Conservation (phyloP, 2,329 filamentous ascomycete species). For the Epichloe gansuensis region DNA sequence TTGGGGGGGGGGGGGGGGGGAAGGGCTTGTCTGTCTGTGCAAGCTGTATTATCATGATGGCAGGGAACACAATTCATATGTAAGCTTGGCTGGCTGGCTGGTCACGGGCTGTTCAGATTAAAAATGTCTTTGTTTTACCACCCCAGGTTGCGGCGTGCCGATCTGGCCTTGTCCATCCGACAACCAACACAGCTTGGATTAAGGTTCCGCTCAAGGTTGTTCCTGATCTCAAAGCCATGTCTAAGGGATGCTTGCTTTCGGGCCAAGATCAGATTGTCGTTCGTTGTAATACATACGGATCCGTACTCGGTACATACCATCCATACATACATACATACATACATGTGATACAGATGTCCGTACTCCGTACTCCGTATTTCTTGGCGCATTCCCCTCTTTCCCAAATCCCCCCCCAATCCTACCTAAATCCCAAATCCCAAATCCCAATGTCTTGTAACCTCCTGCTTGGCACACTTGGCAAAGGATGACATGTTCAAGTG, state of each 20-base stretch:
- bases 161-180: slow-evolving; percentile 5
- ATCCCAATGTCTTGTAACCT: neutral
- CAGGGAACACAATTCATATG: neutral
- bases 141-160: neutral
- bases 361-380: neutral
- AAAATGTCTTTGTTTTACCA: neutral
- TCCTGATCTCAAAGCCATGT: slow-evolving; percentile 8
- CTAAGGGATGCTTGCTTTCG: slow-evolving; percentile 2
- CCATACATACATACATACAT: no score
- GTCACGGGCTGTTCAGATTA: no score
- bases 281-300: neutral
- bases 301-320: no score
- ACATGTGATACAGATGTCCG: no score
- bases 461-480: neutral
- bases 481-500: neutral
- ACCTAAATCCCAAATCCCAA: neutral
- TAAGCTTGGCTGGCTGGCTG: neutral
- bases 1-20: no score
- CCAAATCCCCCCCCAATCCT: no score
- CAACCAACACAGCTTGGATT: slow-evolving; percentile 5
- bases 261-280: neutral
- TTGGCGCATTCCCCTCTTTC: neutral
- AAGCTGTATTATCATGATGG: neutral
- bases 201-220: slow-evolving; percentile 13
- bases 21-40: neutral